Percentiles rank a stretch among this genome's conserved stretches.
phyloP scores from a whole-genome alignment of 352 stramenopile genomes.

The Phytophthora sp. region DNA sequence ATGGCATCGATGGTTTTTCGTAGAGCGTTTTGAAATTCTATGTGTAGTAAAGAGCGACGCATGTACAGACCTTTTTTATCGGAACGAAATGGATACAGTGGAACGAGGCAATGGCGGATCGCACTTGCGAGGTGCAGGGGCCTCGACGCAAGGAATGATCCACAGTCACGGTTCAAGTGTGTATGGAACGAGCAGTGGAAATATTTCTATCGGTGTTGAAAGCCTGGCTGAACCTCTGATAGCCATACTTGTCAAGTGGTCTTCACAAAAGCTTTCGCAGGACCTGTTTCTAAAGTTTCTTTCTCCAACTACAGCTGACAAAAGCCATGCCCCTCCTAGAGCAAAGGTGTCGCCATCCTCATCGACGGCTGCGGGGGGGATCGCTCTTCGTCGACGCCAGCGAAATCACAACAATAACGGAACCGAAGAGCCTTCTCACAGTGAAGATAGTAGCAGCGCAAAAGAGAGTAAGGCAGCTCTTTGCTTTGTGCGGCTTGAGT shows the following conservation, averaged over 20 bases:
- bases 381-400: conserved; percentile 46
- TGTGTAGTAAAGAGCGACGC: conserved; percentile 72
- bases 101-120: conserved; percentile 35
- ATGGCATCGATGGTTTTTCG: conserved; percentile 91
- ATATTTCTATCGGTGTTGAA: conserved; percentile 56
- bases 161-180: conserved; percentile 40
- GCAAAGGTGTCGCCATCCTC: conserved; percentile 28
- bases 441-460: conserved; percentile 20
- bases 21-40: conserved; percentile 88
- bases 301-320: conserved; percentile 28
- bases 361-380: conserved; percentile 24
- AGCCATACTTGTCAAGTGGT: conserved; percentile 73
- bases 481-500: conserved; percentile 84
- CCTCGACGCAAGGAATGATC: conserved; percentile 35
- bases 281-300: conserved; percentile 87
- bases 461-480: conserved; percentile 62
- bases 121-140: conserved; percentile 28
- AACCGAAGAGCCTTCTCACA: conserved; percentile 16
- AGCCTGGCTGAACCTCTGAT: conserved; percentile 62
- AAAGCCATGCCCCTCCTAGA: conserved; percentile 25
- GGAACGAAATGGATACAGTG: conserved; percentile 38
- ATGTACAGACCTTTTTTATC: conserved; percentile 73
- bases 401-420: conserved; percentile 36
- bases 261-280: conserved; percentile 74
- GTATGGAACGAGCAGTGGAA: conserved; percentile 37